Conservation (phyloP, 2,329 filamentous ascomycete species). For the Pseudomassariella vexata region DNA sequence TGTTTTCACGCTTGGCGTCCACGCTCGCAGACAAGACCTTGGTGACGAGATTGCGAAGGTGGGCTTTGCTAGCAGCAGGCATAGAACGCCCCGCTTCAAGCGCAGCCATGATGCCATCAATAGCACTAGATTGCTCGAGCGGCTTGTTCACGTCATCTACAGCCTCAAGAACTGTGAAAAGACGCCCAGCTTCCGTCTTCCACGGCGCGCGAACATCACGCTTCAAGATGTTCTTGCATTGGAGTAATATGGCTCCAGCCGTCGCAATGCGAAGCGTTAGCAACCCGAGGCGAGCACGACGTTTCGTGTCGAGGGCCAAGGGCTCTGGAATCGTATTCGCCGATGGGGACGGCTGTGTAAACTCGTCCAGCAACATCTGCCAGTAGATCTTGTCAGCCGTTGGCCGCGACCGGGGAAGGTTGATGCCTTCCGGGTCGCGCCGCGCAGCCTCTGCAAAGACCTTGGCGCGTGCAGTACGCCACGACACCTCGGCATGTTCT, state of each 20-base stretch:
- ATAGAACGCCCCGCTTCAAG: slow-evolving; percentile 59
- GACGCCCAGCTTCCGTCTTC: slow-evolving; percentile 68
- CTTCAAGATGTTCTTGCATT: slow-evolving; percentile 78
- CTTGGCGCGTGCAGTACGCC: slow-evolving; percentile 58
- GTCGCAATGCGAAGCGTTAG: slow-evolving; percentile 63
- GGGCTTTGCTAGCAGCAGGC: slow-evolving; percentile 55
- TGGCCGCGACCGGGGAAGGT: slow-evolving; percentile 55
- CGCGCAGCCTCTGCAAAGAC: slow-evolving; percentile 60
- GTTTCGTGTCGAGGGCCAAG: slow-evolving; percentile 60
- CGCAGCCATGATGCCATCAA: slow-evolving; percentile 57
- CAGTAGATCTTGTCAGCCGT: slow-evolving; percentile 67
- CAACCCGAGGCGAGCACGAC: slow-evolving; percentile 51
- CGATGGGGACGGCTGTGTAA: slow-evolving; percentile 57
- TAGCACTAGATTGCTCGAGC: slow-evolving; percentile 39
- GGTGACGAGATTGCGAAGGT: slow-evolving; percentile 51
- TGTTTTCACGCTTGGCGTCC: slow-evolving; percentile 34
- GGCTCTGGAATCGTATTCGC: slow-evolving; percentile 64
- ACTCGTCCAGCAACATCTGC: slow-evolving; percentile 69
- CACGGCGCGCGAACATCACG: slow-evolving; percentile 72
- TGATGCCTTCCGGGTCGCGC: slow-evolving; percentile 63
- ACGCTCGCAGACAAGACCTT: slow-evolving; percentile 48
- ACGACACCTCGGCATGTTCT: slow-evolving; percentile 57
- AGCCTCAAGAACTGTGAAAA: slow-evolving; percentile 62
- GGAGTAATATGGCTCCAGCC: slow-evolving; percentile 67
- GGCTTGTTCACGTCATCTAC: slow-evolving; percentile 36